phyloP scores from a whole-genome alignment of 2,329 filamentous ascomycete genomes.

The Dactylonectria estremocensis region DNA sequence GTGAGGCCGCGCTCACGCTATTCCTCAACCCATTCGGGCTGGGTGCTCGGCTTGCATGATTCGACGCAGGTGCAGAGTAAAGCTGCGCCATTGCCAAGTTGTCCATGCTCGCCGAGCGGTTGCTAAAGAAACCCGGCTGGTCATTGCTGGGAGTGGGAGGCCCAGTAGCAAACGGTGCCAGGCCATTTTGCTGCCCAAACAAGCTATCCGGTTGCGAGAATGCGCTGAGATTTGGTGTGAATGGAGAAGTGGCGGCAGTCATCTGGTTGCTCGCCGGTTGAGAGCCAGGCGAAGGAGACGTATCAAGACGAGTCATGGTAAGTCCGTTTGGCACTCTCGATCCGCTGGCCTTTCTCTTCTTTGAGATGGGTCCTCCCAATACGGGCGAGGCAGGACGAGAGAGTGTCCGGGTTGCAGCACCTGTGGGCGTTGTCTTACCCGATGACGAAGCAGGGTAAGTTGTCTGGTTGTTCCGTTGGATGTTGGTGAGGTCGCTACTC shows the following conservation, averaged over 20 bases:
- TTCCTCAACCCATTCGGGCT: conserved; percentile 74
- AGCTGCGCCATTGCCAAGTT: conserved; percentile 75
- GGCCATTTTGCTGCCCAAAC: conserved; percentile 60
- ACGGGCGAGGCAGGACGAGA: conserved; percentile 84
- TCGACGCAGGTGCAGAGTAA: conserved; percentile 80
- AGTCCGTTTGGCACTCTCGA: conserved; percentile 81
- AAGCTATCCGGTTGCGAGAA: conserved; percentile 63
- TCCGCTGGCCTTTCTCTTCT: conserved; percentile 86
- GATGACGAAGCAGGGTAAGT: conserved; percentile 51
- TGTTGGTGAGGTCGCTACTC: conserved; percentile 73
- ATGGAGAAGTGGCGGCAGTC: conserved; percentile 66
- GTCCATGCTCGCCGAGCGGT: conserved; percentile 76
- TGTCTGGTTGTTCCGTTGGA: conserved; percentile 66
- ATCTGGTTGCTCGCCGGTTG: conserved; percentile 57
- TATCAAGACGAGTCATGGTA: conserved; percentile 87
- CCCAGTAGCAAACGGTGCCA: conserved; percentile 66
- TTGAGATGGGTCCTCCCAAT: conserved; percentile 76
- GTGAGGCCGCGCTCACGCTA: conserved; percentile 59
- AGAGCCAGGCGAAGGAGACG: conserved; percentile 59
- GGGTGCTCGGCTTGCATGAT: conserved; percentile 83
- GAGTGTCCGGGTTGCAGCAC: conserved; percentile 57
- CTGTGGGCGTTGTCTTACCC: conserved; percentile 52
- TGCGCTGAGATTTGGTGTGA: conserved; percentile 62
- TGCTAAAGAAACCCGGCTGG: conserved; percentile 69
- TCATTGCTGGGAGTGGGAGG: conserved; percentile 78